Evolutionary conservation across 192 early-diverging fungal species (phyloP).

Genomic region (Umbelopsis sp.): DNA sequence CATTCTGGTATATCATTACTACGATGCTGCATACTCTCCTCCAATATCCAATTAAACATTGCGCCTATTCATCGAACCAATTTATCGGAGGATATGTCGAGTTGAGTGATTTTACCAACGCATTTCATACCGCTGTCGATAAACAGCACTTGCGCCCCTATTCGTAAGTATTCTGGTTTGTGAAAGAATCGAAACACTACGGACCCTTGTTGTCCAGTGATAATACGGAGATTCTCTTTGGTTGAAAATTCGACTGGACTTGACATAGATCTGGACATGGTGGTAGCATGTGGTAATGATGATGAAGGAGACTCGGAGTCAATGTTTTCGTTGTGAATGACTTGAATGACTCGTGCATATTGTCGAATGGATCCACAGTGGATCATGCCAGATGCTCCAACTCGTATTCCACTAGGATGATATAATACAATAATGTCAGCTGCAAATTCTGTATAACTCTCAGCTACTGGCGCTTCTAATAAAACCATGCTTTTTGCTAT

Average conservation of each 20-base stretch:
- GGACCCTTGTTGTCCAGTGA: slow-evolving; percentile 49
- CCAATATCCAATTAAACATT: not conserved
- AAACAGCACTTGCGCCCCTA: slow-evolving; percentile 63
- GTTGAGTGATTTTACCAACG: slow-evolving; percentile 59
- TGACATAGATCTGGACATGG: slow-evolving; percentile 19
- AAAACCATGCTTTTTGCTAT: slow-evolving; percentile 61
- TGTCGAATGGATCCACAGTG: slow-evolving; percentile 64
- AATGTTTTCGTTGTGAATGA: slow-evolving; percentile 29
- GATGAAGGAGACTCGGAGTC: not conserved
- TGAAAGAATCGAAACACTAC: slow-evolving; percentile 58
- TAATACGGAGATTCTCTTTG: slow-evolving; percentile 21
- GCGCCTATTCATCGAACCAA: not conserved
- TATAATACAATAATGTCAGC: slow-evolving; percentile 68
- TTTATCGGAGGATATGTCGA: not conserved
- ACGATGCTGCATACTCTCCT: not conserved
- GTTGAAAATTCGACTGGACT: slow-evolving; percentile 16
- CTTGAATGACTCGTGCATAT: slow-evolving; percentile 51
- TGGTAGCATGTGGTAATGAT: slow-evolving; percentile 3
- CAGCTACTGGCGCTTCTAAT: slow-evolving; percentile 42
- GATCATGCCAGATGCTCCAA: slow-evolving; percentile 59
- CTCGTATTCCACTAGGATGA: slow-evolving; percentile 44
- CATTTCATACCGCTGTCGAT: slow-evolving; percentile 68
- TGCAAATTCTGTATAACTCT: slow-evolving; percentile 61
- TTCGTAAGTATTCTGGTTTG: slow-evolving; percentile 62
- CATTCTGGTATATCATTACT: slow-evolving; percentile 6